Percentiles rank a stretch among this genome's conserved stretches.
Conservation (phyloP, 1,284 basidiomycete species). For the Sporisorium exsertum region DNA sequence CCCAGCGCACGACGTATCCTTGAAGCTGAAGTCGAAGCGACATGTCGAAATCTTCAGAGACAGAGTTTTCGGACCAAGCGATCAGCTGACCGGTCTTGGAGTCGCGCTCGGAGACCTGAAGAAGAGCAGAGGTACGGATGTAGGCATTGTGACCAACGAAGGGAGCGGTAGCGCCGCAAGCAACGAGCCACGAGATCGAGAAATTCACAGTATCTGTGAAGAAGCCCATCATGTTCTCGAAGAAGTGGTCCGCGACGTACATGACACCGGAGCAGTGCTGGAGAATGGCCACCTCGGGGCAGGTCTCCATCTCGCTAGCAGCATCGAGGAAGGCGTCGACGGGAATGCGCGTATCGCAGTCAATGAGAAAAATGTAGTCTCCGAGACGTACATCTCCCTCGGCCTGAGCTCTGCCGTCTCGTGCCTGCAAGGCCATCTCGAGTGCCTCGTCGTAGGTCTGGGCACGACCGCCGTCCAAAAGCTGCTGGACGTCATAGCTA, state of each 20-base stretch:
- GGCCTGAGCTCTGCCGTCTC: conserved; percentile 67
- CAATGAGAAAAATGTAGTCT: conserved; percentile 66
- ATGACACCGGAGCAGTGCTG: conserved; percentile 84
- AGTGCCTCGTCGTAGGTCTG: conserved; percentile 33
- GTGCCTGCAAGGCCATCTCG: conserved; percentile 71
- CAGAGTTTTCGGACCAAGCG: conserved; percentile 84
- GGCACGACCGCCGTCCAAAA: conserved; percentile 72
- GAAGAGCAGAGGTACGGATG: conserved; percentile 84
- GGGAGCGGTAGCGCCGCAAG: conserved; percentile 71
- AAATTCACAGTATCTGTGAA: conserved; percentile 71
- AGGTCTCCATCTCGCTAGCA: conserved; percentile 80
- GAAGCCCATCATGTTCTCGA: conserved; percentile 85
- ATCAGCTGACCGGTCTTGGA: conserved; percentile 76
- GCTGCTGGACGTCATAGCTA: conserved; percentile 80
- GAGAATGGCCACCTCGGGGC: conserved; percentile 82
- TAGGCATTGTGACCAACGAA: conserved; percentile 91
- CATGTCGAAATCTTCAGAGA: conserved; percentile 85
- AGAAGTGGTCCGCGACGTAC: conserved; percentile 86
- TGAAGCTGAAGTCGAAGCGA: conserved; percentile 71
- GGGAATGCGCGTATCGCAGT: conserved; percentile 84
- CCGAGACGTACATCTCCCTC: conserved; percentile 49
- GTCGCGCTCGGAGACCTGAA: conserved; percentile 79
- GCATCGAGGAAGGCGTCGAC: conserved; percentile 87
- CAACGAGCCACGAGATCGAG: conserved; percentile 71
- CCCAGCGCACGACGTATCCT: conserved; percentile 83